These are phyloP conservation scores for Metschnikowia amazonensis DNA, from an alignment of 805 yeast species.

Conservation along the genomic window DNA sequence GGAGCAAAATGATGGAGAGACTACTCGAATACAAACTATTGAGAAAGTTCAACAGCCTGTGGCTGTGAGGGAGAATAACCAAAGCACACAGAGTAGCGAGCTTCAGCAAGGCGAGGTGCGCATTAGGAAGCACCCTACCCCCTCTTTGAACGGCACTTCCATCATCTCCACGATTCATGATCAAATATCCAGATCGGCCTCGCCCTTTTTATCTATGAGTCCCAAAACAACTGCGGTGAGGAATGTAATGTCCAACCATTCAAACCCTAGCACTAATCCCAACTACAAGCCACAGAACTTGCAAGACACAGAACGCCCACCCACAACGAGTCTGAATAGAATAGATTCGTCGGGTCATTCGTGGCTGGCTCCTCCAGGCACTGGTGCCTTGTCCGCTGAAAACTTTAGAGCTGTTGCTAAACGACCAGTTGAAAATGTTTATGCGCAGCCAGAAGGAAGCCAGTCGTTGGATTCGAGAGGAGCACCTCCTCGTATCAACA, in stretches of 20 bases:
- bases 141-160: slow-evolving; percentile 6
- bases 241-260: not conserved
- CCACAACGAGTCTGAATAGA: not conserved
- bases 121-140: not conserved
- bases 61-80: not conserved
- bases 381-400: not conserved
- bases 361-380: not conserved
- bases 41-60: not conserved
- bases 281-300: not conserved
- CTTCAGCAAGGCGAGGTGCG: not conserved
- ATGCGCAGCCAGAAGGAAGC: not conserved
- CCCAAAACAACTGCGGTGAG: not conserved
- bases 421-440: not conserved
- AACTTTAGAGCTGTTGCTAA: not conserved
- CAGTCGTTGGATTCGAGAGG: not conserved
- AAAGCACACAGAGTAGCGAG: not conserved
- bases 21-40: not conserved
- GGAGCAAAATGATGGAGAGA: not conserved
- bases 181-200: slow-evolving; percentile 10
- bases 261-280: not conserved
- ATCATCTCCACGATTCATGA: slow-evolving; percentile 10
- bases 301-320: not conserved
- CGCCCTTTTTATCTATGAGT: slow-evolving; percentile 3
- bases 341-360: not conserved
- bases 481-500: not conserved